Percentiles rank a stretch among this genome's conserved stretches.
phyloP scores from a whole-genome alignment of 2,329 filamentous ascomycete genomes.

The Talaromyces pinophilus region DNA sequence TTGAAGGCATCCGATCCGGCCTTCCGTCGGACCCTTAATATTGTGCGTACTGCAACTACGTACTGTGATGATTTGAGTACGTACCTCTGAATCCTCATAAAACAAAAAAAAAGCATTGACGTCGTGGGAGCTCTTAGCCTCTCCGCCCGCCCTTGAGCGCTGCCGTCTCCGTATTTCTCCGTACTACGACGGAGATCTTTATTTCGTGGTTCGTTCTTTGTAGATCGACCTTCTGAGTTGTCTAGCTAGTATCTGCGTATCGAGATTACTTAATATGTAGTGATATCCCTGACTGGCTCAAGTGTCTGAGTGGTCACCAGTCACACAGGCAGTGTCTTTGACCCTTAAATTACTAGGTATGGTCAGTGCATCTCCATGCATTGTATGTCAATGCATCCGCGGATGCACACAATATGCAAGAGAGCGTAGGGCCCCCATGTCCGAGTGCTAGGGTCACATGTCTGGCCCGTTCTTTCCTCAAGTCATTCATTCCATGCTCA shows the following conservation, averaged over 20 bases:
- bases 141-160: not conserved
- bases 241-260: not conserved
- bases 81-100: no score
- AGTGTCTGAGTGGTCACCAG: not conserved
- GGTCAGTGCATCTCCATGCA: not conserved
- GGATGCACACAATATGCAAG: not conserved
- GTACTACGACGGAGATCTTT: not conserved
- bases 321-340: constrained; percentile 6
- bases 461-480: not conserved
- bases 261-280: not conserved
- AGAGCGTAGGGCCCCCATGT: not conserved
- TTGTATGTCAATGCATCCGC: not conserved
- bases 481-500: not conserved
- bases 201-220: not conserved
- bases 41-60: not conserved
- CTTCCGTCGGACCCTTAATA: constrained; percentile 7
- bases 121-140: not conserved
- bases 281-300: not conserved
- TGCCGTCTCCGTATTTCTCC: constrained; percentile 7
- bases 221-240: not conserved
- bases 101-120: not conserved
- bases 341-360: not conserved
- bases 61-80: not conserved
- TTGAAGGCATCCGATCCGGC: not conserved
- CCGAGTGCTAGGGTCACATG: not conserved